Percentiles rank a stretch among this genome's conserved stretches.
phyloP scores from a whole-genome alignment of 1,284 basidiomycete species.

The Rhodotorula sp. region DNA sequence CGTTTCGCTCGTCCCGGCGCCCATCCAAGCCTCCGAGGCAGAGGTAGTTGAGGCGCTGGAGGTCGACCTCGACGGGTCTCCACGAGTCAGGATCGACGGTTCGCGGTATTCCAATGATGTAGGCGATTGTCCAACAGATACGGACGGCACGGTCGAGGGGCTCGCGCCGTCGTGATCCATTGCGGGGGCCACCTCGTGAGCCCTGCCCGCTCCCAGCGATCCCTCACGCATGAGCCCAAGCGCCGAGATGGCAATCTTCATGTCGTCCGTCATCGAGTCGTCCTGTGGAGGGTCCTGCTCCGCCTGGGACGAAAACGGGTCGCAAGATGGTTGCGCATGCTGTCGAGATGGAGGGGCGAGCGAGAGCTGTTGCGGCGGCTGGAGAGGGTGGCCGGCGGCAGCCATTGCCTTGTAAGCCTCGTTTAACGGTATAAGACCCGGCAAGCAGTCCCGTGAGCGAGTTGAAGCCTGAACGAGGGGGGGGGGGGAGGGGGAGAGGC shows the following conservation, averaged over 20 bases:
- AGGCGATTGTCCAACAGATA: neutral
- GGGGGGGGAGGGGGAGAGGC: too few relatives aligned
- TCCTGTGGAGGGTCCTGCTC: neutral
- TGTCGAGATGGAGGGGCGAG: neutral
- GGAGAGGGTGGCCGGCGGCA: too few relatives aligned
- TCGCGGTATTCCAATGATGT: neutral
- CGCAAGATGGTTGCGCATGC: neutral
- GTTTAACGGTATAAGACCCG: too few relatives aligned
- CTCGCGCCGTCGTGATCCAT: too few relatives aligned
- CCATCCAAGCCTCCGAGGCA: slow-evolving; percentile 21
- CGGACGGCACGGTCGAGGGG: neutral
- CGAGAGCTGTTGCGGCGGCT: too few relatives aligned
- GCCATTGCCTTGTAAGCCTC: too few relatives aligned
- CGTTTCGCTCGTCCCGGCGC: slow-evolving; percentile 10
- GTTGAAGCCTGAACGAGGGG: too few relatives aligned
- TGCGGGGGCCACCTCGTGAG: neutral
- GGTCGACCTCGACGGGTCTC: slow-evolving; percentile 20
- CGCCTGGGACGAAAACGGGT: too few relatives aligned
- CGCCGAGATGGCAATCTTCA: slow-evolving; percentile 19
- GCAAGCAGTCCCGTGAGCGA: too few relatives aligned
- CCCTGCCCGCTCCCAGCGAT: neutral
- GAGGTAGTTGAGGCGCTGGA: slow-evolving; percentile 25
- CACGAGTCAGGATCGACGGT: slow-evolving; percentile 9
- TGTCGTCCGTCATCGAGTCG: slow-evolving; percentile 29
- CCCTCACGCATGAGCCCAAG: slow-evolving; percentile 26